Evolutionary conservation across 495 filamentous ascomycete genomes (phyloP).

Genomic region (Entonaema liquescens): DNA sequence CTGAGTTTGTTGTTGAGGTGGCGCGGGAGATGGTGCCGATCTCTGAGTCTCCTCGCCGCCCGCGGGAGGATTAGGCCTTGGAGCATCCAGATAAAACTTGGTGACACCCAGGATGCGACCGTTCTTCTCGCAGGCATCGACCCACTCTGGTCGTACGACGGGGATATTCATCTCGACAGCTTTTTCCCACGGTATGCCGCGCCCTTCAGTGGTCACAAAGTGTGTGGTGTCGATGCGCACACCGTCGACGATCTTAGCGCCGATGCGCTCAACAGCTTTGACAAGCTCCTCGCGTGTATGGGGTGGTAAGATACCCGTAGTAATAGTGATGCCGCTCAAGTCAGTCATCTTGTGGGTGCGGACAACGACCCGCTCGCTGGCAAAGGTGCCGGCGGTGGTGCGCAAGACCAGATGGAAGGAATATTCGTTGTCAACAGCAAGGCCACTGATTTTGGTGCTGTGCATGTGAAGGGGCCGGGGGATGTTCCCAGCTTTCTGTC

Average conservation of each 20-base stretch:
- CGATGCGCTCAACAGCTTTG: constrained; percentile 83
- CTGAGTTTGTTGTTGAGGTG: constrained; percentile 35
- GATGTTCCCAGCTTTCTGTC: constrained; percentile 93
- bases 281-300: constrained; percentile 76
- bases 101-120: constrained; percentile 94
- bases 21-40: constrained; percentile 33
- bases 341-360: constrained; percentile 99
- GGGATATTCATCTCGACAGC: constrained; percentile 98
- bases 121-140: constrained; percentile 91
- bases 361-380: constrained; percentile 83
- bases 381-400: constrained; percentile 87
- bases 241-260: constrained; percentile 87
- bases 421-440: constrained; percentile 95
- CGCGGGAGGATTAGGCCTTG: constrained; percentile 48
- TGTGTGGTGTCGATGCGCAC: constrained; percentile 98
- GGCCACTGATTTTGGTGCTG: constrained; percentile 95
- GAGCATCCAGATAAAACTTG: constrained; percentile 91
- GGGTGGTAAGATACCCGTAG: constrained; percentile 83
- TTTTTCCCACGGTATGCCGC: constrained; percentile 91
- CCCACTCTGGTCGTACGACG: constrained; percentile 97
- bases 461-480: constrained; percentile 84
- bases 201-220: constrained; percentile 96
- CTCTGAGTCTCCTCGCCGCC: constrained; percentile 43
- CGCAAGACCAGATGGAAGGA: constrained; percentile 91
- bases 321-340: constrained; percentile 93